Evolutionary conservation across 2,329 filamentous ascomycete species (phyloP).

Genomic region (Aschersonia sp.): DNA sequence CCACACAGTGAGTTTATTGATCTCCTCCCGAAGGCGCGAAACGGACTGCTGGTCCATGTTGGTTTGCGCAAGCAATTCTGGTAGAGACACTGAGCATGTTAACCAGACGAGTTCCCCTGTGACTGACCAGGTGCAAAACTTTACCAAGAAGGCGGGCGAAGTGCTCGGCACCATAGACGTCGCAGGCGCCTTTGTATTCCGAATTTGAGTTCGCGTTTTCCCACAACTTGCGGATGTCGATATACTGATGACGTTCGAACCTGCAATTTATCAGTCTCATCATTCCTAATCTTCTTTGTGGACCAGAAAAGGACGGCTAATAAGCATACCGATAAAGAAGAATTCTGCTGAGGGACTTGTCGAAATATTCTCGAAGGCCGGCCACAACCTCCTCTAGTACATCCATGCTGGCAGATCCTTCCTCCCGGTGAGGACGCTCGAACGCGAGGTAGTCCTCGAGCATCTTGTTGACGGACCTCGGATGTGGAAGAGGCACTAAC

Average conservation of each 20-base stretch:
- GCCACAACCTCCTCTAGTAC: conserved; percentile 81
- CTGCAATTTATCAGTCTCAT: conserved; percentile 23
- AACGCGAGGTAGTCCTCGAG: conserved; percentile 66
- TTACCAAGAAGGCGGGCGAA: conserved; percentile 76
- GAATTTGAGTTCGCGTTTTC: conserved; percentile 46
- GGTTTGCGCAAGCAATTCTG: conserved; percentile 89
- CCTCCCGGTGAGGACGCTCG: conserved; percentile 51
- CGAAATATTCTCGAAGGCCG: conserved; percentile 87
- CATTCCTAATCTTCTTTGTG: not conserved
- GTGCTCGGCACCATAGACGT: conserved; percentile 90
- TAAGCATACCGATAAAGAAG: conserved; percentile 58
- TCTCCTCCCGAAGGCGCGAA: conserved; percentile 74
- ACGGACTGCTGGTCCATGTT: conserved; percentile 95
- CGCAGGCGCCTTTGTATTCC: conserved; percentile 56
- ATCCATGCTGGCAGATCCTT: conserved; percentile 59
- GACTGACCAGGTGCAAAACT: conserved; percentile 11
- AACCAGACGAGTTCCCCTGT: too few species aligned
- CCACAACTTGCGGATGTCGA: conserved; percentile 60
- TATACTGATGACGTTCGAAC: conserved; percentile 83
- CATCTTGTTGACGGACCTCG: conserved; percentile 60
- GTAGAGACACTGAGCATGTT: conserved; percentile 55
- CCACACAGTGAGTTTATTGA: conserved; percentile 77
- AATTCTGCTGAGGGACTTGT: conserved; percentile 75
- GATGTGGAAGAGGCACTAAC: conserved; percentile 71
- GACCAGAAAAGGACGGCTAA: not conserved